Evolutionary conservation across 2,329 filamentous ascomycete species (phyloP), one percentile per base, ranked within the genome.

Genomic region (Fusarium duplospermum): DNA sequence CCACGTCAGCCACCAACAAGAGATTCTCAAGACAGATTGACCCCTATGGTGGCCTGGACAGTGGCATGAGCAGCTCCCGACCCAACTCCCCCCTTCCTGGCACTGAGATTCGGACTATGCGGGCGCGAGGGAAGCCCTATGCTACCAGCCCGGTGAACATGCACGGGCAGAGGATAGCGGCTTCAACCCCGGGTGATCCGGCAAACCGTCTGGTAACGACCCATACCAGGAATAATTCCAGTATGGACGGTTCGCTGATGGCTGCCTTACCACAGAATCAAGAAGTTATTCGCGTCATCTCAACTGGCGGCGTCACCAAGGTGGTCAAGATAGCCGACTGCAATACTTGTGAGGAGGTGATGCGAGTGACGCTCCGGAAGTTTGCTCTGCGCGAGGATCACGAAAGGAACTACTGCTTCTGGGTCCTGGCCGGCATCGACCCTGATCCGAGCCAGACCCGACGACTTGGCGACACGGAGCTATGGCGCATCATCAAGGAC

Each of bases 361-460:
- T 98, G 87, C 89, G 95, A 54, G 93, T 94, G 70, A 97, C 96
- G 0, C 85, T 98, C 52, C 91, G 93, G 76, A 98, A 98, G 82
- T 94, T 98, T 73, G 91, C 92, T 45, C 88, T 98, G 33, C 93
- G 95, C 24, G 95, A 98, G 80, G 94, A 96, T 72, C 95, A 98
- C 79, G 93, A 96, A 81, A 91, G 95, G 78, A 98, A 97, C 80
- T 98, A 98, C 84, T 98, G 95, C 85, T 98, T 99, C 85, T 98
- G 96, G 87, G 93, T 98, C 1, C 87, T 98, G 67, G 92, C 94
- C 75, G 96, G 95, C 60, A 86, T 94, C 42, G 94, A 98, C 57
- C 92, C 95, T 2, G 93, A 96, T 76, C 93, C 94, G 33, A 89
- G 89, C 59, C 91, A 95, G 79, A 97, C 94, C 81, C 92, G 95